Base-by-base conservation (phyloP, 345 rosid genomes). In the Angophora floribunda region DNA sequence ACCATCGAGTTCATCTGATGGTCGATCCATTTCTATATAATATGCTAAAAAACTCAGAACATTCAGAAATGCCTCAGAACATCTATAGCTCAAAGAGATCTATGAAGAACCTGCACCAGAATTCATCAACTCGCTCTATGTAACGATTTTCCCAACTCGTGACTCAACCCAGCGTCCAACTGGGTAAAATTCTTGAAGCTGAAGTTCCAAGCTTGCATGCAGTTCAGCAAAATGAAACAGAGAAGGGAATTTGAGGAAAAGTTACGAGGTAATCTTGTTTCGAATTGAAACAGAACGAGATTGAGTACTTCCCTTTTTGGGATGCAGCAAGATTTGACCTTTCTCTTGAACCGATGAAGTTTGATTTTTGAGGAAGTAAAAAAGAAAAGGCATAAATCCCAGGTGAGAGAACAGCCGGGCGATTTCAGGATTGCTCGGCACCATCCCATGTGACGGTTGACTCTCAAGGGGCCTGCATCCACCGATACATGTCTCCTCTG, bases 11-110 rank as follows among this genome's bases (percentile, higher is more conserved):
- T 92, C 90, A 55, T 85, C 75, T 30, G 89, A 80, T 6, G 86
- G 50, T 49, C 36, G 88, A 93, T 93, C 95, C 96, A 93, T 93
- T 90, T 86, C 88, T 91, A 91, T 91, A 87, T 53, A 59, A 45
- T 19, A 0, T 19, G 49, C 82, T 41, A 41, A 36, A 36, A n/a
- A 17, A 75, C 70, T 24, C 49, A 49, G 21, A n/a, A n/a, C n/a
- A n/a, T n/a, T n/a, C n/a, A n/a, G n/a, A 44, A 55, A 75, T 57
- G 59, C 84, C 50, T 51, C 86, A 50, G 41, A 49, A 85, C 41
- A 32, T 50, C 55, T 51, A 50, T 19, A 26, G 44, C 24, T 15
- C 59, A 85, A 85, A 50, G 22, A n/a, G 12, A n/a, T 15, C 36
- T 51, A 9, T 36, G 8, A 51, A 52, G 86, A 51, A 51, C 19